phyloP scores from a whole-genome alignment of 192 early-diverging fungal genomes.

The Backusella macrospora region DNA sequence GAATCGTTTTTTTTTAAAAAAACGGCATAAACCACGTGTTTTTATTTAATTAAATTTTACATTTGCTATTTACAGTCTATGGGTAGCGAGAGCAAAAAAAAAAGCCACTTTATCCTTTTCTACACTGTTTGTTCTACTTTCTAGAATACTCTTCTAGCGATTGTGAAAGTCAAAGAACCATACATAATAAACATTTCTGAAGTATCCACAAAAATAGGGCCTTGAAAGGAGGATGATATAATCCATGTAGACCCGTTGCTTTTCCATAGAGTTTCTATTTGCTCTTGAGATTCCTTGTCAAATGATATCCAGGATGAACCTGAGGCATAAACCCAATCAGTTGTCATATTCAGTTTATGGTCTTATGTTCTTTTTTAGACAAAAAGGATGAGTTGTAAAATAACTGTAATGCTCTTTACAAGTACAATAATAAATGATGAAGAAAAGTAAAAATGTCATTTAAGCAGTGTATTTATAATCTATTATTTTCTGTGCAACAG shows the following conservation, averaged over 20 bases:
- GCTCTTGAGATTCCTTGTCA: slow-evolving; percentile 14
- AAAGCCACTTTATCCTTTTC: background rate
- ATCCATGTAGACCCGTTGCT: slow-evolving; percentile 12
- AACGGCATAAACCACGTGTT: background rate
- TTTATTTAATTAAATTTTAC: background rate
- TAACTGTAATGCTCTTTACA: background rate
- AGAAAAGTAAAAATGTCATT: background rate
- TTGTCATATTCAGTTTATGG: background rate
- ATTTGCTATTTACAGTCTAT: slow-evolving; percentile 7
- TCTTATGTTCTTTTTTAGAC: background rate
- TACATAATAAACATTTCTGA: slow-evolving; percentile 11
- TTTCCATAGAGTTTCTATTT: slow-evolving; percentile 21
- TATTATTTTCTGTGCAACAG: background rate
- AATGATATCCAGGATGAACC: slow-evolving; percentile 23
- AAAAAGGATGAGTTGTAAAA: background rate
- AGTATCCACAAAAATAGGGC: slow-evolving; percentile 10
- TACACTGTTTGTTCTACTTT: background rate
- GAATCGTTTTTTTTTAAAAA: background rate
- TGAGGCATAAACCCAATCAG: slow-evolving; percentile 23
- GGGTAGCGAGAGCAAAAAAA: background rate
- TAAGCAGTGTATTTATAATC: slow-evolving; percentile 4
- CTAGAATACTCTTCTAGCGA: background rate
- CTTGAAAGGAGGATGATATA: background rate
- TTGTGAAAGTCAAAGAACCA: slow-evolving; percentile 4
- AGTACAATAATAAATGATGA: background rate